Evolutionary conservation across 1,284 basidiomycete species (phyloP), one percentile per base, ranked within the genome.

Genomic region (Jaminaea rosea): DNA sequence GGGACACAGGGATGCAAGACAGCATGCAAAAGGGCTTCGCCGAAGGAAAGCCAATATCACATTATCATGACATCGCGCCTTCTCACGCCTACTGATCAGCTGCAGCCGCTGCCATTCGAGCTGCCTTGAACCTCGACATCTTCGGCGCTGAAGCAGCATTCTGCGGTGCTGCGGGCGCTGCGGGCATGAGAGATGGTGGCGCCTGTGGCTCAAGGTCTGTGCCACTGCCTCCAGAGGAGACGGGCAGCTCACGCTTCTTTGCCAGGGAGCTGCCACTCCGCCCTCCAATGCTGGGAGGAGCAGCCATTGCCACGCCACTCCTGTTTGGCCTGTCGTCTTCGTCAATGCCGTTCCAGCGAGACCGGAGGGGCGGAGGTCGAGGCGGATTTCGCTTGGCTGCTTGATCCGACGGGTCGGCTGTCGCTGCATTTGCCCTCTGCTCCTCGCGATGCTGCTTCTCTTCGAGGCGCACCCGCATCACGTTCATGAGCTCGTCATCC

Each of bases 401-500:
- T 31, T 31, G 15, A 31, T 15, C 15, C 29, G 29, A 31, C 9
- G 29, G 9, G 8, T 31, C 34, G 4, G 34, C 4, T 36, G 34
- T n/a, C 7, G 6, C 39, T 42, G 2, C 39, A n/a, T 6, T 23
- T 13, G 15, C 39, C 23, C 24, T 23, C 19, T 23, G 15, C 11
- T 23, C 39, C 15, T 15, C 39, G 19, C 39, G 39, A 23, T 15
- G 19, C 19, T 23, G 39, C 39, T 42, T 41, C 44, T 48, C 44
- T 23, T 44, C 21, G 21, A 52, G 45, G 9, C 50, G 26, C 19
- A 19, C 32, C 8, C 50, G 26, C 50, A 52, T 52, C 26, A 52
- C 24, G 9, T 49, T 32, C 17, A 50, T 21, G 31, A 52, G 28
- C 27, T 52, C 45, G 11, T 46, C 50, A 26, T 51, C 49, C 17